These are phyloP conservation scores for Cercophora samala DNA, from an alignment of 495 filamentous ascomycete species.

Conservation along the genomic window DNA sequence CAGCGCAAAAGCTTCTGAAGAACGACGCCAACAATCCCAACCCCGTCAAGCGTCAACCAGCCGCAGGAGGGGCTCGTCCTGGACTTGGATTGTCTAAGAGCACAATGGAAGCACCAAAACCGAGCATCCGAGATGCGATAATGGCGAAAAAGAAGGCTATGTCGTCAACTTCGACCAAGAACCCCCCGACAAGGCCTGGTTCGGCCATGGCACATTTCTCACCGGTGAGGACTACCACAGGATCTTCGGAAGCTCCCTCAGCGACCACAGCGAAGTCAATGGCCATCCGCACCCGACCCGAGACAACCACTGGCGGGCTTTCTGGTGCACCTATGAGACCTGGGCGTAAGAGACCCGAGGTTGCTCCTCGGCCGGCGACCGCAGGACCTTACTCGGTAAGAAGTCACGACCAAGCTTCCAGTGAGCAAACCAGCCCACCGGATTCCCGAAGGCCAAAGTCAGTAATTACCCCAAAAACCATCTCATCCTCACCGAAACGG, in stretches of 20 bases:
- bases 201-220: constrained; percentile 70
- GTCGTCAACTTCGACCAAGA: constrained; percentile 46
- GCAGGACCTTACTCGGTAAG: constrained; percentile 58
- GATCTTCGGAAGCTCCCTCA: constrained; percentile 40
- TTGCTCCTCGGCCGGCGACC: constrained; percentile 51
- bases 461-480: constrained; percentile 38
- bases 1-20: constrained; percentile 69
- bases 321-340: constrained; percentile 57
- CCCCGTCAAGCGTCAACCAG: constrained; percentile 46
- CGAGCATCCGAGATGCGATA: constrained; percentile 70
- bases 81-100: constrained; percentile 57
- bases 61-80: constrained; percentile 45
- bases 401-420: constrained; percentile 41
- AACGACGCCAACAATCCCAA: constrained; percentile 80
- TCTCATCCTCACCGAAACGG: constrained; percentile 42
- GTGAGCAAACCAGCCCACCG: constrained; percentile 42
- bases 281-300: constrained; percentile 41
- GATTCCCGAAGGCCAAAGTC: constrained; percentile 35
- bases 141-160: constrained; percentile 73
- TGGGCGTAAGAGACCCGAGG: constrained; percentile 47
- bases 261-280: constrained; percentile 40
- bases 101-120: constrained; percentile 54
- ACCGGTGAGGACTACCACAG: constrained; percentile 51
- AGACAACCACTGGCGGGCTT: constrained; percentile 46
- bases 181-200: constrained; percentile 63